phyloP scores from a whole-genome alignment of 345 rosid species.

The Rhizophora apiculata region DNA sequence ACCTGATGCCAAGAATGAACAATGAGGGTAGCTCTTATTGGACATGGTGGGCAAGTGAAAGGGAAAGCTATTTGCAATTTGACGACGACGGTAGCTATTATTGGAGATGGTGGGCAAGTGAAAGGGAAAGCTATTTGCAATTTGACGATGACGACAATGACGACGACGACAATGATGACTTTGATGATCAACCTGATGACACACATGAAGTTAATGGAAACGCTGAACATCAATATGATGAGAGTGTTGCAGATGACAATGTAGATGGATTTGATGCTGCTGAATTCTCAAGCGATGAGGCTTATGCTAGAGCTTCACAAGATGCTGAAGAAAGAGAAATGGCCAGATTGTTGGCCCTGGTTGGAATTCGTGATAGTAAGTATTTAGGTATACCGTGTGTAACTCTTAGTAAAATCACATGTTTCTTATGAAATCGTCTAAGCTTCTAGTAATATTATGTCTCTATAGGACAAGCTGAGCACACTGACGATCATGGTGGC shows the following conservation, averaged over 20 bases:
- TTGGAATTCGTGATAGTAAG: conserved; percentile 64
- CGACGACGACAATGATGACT: background rate
- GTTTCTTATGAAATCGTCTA: background rate
- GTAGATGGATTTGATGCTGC: conserved; percentile 58
- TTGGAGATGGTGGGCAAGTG: conserved; percentile 88
- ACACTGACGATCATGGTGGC: conserved; percentile 47
- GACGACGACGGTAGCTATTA: conserved; percentile 64
- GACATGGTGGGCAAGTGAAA: conserved; percentile 87
- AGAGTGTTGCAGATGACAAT: conserved; percentile 34
- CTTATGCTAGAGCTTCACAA: conserved; percentile 88
- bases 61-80: conserved; percentile 53
- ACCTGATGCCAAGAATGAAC: conserved; percentile 77
- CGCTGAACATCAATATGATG: conserved; percentile 20
- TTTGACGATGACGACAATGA: background rate
- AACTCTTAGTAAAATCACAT: background rate
- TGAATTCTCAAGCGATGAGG: conserved; percentile 73
- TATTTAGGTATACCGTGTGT: background rate
- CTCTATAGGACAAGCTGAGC: conserved; percentile 55
- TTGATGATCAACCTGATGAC: conserved; percentile 45
- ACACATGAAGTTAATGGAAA: conserved; percentile 30
- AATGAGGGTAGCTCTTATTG: conserved; percentile 69
- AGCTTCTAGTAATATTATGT: conserved; percentile 15
- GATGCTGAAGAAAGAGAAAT: conserved; percentile 89
- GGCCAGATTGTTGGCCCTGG: conserved; percentile 72
- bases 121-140: conserved; percentile 51